Conservation (phyloP, 768 basidiomycete species). For the Dacryopinax spathularia region DNA sequence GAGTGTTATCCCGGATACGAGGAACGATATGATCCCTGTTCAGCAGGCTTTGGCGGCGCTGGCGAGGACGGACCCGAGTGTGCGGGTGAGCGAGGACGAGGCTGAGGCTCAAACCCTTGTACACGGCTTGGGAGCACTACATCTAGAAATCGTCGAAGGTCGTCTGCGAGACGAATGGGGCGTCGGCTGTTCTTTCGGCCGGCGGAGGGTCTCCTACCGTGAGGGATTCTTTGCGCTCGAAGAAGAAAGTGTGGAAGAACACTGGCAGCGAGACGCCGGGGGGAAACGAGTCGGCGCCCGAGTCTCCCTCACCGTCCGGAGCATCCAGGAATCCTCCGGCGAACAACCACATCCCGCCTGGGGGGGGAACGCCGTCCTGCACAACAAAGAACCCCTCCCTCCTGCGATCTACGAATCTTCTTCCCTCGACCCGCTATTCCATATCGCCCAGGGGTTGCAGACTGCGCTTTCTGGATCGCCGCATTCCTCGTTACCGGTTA, state of each 20-base stretch:
- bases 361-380: conserved; percentile 64
- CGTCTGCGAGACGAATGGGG: conserved; percentile 69
- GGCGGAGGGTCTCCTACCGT: conserved; percentile 65
- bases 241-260: conserved; percentile 24
- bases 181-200: conserved; percentile 60
- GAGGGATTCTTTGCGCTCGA: conserved; percentile 35
- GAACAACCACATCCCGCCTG: conserved; percentile 46
- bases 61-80: conserved; percentile 78
- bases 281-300: conserved; percentile 41
- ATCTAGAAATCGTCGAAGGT: conserved; percentile 80
- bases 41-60: conserved; percentile 59
- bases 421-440: conserved; percentile 6
- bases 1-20: conserved; percentile 65
- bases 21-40: conserved; percentile 63
- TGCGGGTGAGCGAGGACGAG: conserved; percentile 45
- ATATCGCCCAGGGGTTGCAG: conserved; percentile 45
- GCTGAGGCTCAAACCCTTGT: conserved; percentile 74
- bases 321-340: conserved; percentile 38
- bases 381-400: conserved; percentile 30
- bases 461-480: conserved; percentile 65
- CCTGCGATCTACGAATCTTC: conserved; percentile 18
- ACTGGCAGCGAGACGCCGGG: conserved; percentile 49
- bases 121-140: conserved; percentile 71
- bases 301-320: conserved; percentile 42
- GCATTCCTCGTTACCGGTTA: conserved; percentile 58